Conservation (phyloP, 257 asterid genomes). For the Buddleja alternifolia region DNA sequence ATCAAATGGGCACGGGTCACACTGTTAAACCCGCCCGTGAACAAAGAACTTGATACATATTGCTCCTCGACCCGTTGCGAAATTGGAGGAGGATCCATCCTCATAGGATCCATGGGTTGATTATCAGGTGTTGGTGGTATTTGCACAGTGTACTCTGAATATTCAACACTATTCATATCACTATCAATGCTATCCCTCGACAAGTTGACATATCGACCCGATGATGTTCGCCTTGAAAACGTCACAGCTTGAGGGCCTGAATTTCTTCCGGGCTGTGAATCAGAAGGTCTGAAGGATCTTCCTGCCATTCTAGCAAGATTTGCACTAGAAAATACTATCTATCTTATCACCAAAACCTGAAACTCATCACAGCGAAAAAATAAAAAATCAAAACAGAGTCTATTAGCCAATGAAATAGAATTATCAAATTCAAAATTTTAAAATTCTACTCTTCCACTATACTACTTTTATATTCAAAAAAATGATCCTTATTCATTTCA, state of each 20-base stretch:
- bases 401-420: constrained; percentile 6
- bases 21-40: constrained; percentile 85
- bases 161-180: constrained; percentile 72
- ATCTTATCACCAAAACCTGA: constrained; percentile 45
- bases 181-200: constrained; percentile 94
- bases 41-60: constrained; percentile 81
- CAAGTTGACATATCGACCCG: constrained; percentile 84
- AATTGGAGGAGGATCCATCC: constrained; percentile 60
- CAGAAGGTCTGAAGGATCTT: constrained; percentile 57
- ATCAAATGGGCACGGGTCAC: constrained; percentile 90
- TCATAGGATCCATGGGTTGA: constrained; percentile 70
- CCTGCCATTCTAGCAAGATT: constrained; percentile 55
- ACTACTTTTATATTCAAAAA: neutral
- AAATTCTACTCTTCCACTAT: neutral
- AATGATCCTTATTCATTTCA: neutral
- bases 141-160: constrained; percentile 76
- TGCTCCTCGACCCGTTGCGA: constrained; percentile 92
- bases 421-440: neutral
- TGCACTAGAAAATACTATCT: constrained; percentile 24
- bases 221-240: constrained; percentile 72
- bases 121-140: constrained; percentile 95
- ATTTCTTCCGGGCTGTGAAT: constrained; percentile 46
- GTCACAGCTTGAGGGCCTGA: constrained; percentile 60
- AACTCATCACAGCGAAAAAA: constrained; percentile 15
- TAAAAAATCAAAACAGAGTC: constrained; percentile 21